Evolutionary conservation across 192 early-diverging fungal species (phyloP).

Genomic region (Backusella macrospora): DNA sequence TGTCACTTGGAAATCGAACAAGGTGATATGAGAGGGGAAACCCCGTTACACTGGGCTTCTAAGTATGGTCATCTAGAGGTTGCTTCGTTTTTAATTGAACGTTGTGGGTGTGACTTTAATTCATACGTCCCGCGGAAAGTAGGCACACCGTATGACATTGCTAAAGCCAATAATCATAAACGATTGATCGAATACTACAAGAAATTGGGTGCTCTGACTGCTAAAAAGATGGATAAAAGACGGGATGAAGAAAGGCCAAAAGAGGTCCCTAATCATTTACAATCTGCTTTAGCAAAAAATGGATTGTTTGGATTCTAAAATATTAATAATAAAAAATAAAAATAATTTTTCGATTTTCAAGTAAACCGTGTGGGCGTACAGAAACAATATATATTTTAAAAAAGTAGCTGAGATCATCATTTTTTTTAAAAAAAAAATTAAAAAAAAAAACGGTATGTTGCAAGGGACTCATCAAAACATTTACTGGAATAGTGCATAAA

Average conservation of each 20-base stretch:
- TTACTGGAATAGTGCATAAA: too few species aligned
- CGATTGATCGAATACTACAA: conserved; percentile 39
- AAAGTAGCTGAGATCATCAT: not conserved
- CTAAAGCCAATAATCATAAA: conserved; percentile 31
- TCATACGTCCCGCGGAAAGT: conserved; percentile 35
- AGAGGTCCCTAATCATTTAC: conserved; percentile 31
- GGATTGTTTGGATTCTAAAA: conserved; percentile 32
- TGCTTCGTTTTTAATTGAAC: conserved; percentile 28
- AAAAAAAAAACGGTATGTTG: too few species aligned
- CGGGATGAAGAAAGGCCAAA: conserved; percentile 36
- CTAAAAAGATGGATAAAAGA: conserved; percentile 38
- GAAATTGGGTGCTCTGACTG: conserved; percentile 27
- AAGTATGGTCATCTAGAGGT: conserved; percentile 37
- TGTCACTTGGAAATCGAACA: conserved; percentile 26
- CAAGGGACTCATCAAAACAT: too few species aligned
- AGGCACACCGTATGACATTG: conserved; percentile 36
- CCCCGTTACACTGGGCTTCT: conserved; percentile 42
- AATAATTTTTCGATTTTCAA: not conserved
- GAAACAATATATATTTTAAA: not conserved
- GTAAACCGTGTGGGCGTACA: too few species aligned
- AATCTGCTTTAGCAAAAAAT: conserved; percentile 30
- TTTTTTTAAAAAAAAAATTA: too few species aligned
- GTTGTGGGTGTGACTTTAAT: conserved; percentile 37
- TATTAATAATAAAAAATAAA: not conserved
- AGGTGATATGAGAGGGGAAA: conserved; percentile 33